Evolutionary conservation across 352 stramenopile genomes (phyloP).

Genomic region (Hyaloperonospora arabidopsidis): DNA sequence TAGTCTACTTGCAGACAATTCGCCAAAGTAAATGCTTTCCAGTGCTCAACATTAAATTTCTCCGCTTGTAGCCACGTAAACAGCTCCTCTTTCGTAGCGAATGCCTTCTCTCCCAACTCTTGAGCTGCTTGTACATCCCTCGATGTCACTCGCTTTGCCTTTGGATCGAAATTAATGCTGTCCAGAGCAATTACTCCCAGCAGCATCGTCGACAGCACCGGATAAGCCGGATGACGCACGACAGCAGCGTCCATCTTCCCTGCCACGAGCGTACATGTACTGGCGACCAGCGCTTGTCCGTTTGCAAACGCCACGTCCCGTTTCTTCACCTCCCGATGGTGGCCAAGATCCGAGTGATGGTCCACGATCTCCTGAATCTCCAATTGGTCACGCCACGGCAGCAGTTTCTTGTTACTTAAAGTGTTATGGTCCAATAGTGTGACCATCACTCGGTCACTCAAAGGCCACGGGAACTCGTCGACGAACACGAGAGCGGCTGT

Average conservation of each 20-base stretch:
- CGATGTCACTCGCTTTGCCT: neutral
- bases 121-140: neutral
- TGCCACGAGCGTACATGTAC: slow-evolving; percentile 71
- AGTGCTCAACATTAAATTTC: slow-evolving; percentile 1
- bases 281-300: slow-evolving; percentile 60
- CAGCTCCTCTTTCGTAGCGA: neutral
- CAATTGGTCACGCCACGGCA: slow-evolving; percentile 3
- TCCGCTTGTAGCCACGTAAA: slow-evolving; percentile 1
- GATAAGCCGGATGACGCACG: slow-evolving; percentile 16
- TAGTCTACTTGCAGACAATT: slow-evolving; percentile 76
- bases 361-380: slow-evolving; percentile 70
- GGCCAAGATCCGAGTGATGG: slow-evolving; percentile 61
- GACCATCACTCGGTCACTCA: slow-evolving; percentile 25
- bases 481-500: slow-evolving; percentile 54
- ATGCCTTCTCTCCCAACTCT: neutral
- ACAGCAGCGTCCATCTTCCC: slow-evolving; percentile 35
- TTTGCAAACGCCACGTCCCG: slow-evolving; percentile 67
- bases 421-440: slow-evolving; percentile 76
- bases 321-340: slow-evolving; percentile 33
- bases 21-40: slow-evolving; percentile 14
- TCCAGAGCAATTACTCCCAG: slow-evolving; percentile 74
- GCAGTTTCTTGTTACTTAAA: slow-evolving; percentile 52
- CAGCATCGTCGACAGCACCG: slow-evolving; percentile 60
- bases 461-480: slow-evolving; percentile 63
- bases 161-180: slow-evolving; percentile 31